Percentiles rank a stretch among this genome's conserved stretches.
Conservation (phyloP, 2,329 filamentous ascomycete species). For the Aspergillus ruber region DNA sequence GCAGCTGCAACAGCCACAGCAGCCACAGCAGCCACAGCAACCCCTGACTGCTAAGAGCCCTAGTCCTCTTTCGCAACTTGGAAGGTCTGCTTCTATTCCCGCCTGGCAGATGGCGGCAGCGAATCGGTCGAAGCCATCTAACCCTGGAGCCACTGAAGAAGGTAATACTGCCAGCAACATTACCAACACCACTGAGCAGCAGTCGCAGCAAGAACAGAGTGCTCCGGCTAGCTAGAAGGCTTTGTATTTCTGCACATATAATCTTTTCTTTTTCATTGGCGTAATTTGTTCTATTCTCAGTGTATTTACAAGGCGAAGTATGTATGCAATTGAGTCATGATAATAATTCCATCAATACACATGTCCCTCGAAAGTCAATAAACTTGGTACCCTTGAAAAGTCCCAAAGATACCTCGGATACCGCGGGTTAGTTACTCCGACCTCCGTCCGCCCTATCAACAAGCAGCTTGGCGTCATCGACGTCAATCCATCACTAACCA, state of each 20-base stretch:
- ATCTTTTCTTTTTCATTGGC: not conserved
- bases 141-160: slow-evolving; percentile 13
- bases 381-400: not conserved
- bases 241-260: not conserved
- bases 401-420: too few species aligned
- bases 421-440: too few species aligned
- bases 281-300: slow-evolving; percentile 3
- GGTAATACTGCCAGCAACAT: slow-evolving; percentile 11
- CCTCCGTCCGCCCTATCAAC: too few species aligned
- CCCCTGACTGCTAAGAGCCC: slow-evolving; percentile 19
- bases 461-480: not conserved
- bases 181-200: not conserved
- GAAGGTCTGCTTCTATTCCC: slow-evolving; percentile 61
- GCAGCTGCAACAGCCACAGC: slow-evolving; percentile 18
- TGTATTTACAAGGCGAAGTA: slow-evolving; percentile 1
- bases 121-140: slow-evolving; percentile 39
- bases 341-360: not conserved
- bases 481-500: not conserved
- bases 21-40: slow-evolving; percentile 21
- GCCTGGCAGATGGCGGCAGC: slow-evolving; percentile 72
- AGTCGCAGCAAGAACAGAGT: slow-evolving; percentile 21
- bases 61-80: slow-evolving; percentile 45
- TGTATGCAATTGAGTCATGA: not conserved
- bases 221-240: slow-evolving; percentile 22
- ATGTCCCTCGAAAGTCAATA: not conserved